phyloP scores from a whole-genome alignment of 805 yeast genomes.

The Kluyveromyces dobzhanskii region DNA sequence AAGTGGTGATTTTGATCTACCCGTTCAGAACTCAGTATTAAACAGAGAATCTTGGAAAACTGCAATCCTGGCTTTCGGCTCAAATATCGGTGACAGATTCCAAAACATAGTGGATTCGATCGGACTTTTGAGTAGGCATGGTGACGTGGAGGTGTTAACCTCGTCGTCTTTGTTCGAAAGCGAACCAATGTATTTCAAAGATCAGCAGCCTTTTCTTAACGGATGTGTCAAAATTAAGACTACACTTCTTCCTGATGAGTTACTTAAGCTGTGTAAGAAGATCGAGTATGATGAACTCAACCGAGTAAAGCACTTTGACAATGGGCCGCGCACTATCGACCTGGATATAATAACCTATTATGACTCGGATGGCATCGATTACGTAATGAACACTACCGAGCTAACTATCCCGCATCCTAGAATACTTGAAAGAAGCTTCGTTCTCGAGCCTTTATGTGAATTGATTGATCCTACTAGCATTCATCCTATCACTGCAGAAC shows the following conservation, averaged over 20 bases:
- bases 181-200: conserved; percentile 82
- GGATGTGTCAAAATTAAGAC: conserved; percentile 73
- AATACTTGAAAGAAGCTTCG: conserved; percentile 87
- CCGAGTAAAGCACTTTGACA: conserved; percentile 71
- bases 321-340: conserved; percentile 91
- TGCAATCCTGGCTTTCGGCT: conserved; percentile 81
- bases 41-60: conserved; percentile 18
- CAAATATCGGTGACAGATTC: conserved; percentile 71
- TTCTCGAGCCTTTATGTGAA: conserved; percentile 81
- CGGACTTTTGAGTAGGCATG: conserved; percentile 27
- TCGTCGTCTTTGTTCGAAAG: conserved; percentile 80
- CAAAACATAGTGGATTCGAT: conserved; percentile 53
- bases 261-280: conserved; percentile 54
- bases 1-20: conserved; percentile 26
- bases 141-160: conserved; percentile 40
- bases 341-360: conserved; percentile 70
- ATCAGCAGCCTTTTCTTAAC: conserved; percentile 76
- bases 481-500: conserved; percentile 85
- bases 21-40: conserved; percentile 19
- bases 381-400: conserved; percentile 45
- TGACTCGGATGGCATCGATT: conserved; percentile 25
- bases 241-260: conserved; percentile 48
- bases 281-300: conserved; percentile 68
- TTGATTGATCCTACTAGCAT: conserved; percentile 52
- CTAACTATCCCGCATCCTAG: conserved; percentile 79